phyloP scores from a whole-genome alignment of 768 basidiomycete species.

The Panus rudis region DNA sequence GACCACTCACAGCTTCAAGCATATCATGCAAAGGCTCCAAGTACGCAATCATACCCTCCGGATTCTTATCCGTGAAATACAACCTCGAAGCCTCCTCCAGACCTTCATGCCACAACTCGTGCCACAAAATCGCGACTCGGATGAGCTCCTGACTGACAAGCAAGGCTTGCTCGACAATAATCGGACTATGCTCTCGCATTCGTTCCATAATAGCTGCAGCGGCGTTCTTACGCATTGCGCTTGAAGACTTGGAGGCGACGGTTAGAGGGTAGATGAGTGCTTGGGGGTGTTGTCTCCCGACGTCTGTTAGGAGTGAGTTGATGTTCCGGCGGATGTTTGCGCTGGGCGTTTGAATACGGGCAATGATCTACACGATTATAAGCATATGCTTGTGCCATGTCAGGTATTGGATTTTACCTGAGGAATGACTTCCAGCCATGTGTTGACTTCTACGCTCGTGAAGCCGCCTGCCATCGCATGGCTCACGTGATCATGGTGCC shows the following conservation, averaged over 20 bases:
- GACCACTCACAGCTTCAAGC: constrained; percentile 67
- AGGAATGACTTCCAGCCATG: constrained; percentile 98
- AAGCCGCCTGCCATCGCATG: constrained; percentile 85
- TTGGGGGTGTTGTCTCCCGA: constrained; percentile 96
- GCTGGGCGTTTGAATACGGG: constrained; percentile 93
- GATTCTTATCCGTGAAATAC: constrained; percentile 96
- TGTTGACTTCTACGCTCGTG: constrained; percentile 86
- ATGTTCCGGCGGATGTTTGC: constrained; percentile 83
- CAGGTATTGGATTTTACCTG: constrained; percentile 48
- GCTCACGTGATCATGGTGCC: constrained; percentile 83
- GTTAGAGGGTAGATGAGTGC: constrained; percentile 94
- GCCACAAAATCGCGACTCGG: constrained; percentile 96
- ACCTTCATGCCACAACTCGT: constrained; percentile 98
- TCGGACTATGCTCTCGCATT: constrained; percentile 86
- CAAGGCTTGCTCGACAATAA: constrained; percentile 85
- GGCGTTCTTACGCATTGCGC: constrained; percentile 69
- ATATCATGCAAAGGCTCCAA: constrained; percentile 90
- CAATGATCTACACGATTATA: constrained; percentile 68
- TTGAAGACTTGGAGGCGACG: constrained; percentile 95
- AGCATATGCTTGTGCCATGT: not conserved
- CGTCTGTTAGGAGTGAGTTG: constrained; percentile 79
- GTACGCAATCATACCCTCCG: constrained; percentile 92
- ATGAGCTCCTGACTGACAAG: constrained; percentile 93
- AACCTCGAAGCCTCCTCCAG: constrained; percentile 94
- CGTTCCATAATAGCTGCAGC: constrained; percentile 84